phyloP scores from a whole-genome alignment of 192 early-diverging fungal genomes.

The Linnemannia zychae region DNA sequence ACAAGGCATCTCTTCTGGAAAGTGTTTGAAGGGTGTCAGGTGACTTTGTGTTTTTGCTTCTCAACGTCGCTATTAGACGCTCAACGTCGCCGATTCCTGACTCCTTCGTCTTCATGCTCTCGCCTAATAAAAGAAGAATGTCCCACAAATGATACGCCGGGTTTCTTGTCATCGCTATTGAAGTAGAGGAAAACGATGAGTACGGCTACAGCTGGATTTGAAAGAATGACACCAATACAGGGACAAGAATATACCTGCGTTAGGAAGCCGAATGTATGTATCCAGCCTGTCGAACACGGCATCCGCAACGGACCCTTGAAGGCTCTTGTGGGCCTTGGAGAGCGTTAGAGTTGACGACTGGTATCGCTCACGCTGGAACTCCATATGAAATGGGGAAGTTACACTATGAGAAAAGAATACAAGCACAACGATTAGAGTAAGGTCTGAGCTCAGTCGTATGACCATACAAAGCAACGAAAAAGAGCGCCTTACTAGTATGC shows the following conservation, averaged over 20 bases:
- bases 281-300: conserved; percentile 11
- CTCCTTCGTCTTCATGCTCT: neutral
- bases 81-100: neutral
- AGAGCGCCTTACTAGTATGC: conserved; percentile 27
- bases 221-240: neutral
- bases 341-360: conserved; percentile 31
- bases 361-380: conserved; percentile 48
- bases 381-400: conserved; percentile 44
- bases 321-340: conserved; percentile 20
- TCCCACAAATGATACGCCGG: conserved; percentile 39
- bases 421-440: neutral
- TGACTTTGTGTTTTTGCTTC: neutral
- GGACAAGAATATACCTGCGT: conserved; percentile 11
- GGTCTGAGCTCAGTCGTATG: too few relatives aligned
- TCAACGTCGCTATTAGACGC: conserved; percentile 6
- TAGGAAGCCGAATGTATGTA: conserved; percentile 23
- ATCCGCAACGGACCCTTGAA: neutral
- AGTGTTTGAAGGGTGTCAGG: neutral
- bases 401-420: conserved; percentile 15
- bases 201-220: too few relatives aligned
- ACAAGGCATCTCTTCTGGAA: conserved; percentile 1
- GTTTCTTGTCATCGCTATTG: conserved; percentile 23
- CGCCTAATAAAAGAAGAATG: conserved; percentile 11
- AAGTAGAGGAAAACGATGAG: neutral
- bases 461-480: neutral